Percentiles rank a stretch among this genome's conserved stretches.
Evolutionary conservation across 2,329 filamentous ascomycete genomes (phyloP).

Genomic region (Lachnellula cervina): DNA sequence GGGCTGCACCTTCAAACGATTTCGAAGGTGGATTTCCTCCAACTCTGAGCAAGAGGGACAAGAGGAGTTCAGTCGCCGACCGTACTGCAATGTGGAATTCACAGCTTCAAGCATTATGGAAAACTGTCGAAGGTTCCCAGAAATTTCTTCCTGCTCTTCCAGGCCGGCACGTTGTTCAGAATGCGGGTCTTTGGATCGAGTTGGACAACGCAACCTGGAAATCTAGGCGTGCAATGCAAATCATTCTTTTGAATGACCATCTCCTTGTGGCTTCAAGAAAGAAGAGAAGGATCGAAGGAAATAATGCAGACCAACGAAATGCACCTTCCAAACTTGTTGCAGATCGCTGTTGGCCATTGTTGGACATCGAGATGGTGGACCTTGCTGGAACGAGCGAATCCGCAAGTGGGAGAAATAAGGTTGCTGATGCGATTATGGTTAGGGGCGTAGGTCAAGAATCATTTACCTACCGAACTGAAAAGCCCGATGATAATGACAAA

Average conservation of each 20-base stretch:
- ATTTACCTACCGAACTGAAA: constrained; percentile 90
- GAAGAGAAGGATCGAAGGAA: constrained; percentile 78
- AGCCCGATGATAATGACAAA: constrained; percentile 74
- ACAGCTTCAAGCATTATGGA: constrained; percentile 71
- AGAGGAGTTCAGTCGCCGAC: constrained; percentile 81
- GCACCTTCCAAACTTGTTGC: constrained; percentile 74
- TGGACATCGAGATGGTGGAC: constrained; percentile 90
- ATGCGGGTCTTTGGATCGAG: constrained; percentile 92
- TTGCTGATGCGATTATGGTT: constrained; percentile 85
- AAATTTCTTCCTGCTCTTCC: constrained; percentile 89
- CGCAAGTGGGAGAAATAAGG: constrained; percentile 53
- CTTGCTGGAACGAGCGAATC: constrained; percentile 64
- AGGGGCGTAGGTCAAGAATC: constrained; percentile 81
- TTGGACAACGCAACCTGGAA: constrained; percentile 98
- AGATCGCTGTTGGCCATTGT: constrained; percentile 87
- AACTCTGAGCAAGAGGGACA: constrained; percentile 64
- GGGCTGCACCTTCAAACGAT: constrained; percentile 43
- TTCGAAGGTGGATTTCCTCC: constrained; percentile 48
- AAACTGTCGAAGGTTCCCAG: constrained; percentile 94
- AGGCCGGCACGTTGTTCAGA: constrained; percentile 89
- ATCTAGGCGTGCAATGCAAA: constrained; percentile 78
- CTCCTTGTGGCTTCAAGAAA: constrained; percentile 86
- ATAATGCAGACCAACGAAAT: constrained; percentile 41
- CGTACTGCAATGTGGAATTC: constrained; percentile 63
- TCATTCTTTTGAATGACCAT: constrained; percentile 93